Conservation (phyloP, 1,284 basidiomycete genomes). For the Ustilago loliicola region DNA sequence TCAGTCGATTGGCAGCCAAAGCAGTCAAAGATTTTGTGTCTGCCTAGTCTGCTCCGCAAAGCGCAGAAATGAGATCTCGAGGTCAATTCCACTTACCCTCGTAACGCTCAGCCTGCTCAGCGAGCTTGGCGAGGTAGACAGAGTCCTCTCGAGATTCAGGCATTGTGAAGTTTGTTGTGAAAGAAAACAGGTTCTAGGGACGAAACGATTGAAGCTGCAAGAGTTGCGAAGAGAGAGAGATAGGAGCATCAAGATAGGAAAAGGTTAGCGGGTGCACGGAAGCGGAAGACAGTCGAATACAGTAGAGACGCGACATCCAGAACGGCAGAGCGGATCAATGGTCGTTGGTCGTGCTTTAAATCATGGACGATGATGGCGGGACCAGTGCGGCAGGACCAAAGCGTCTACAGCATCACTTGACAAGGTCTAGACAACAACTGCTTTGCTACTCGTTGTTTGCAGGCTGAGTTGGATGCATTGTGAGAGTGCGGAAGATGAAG, state of each 20-base stretch:
- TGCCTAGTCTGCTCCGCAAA: neutral
- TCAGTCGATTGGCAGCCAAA: neutral
- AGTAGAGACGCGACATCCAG: slow-evolving; percentile 15
- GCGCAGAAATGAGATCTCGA: neutral
- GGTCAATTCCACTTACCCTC: slow-evolving; percentile 60
- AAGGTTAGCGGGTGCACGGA: slow-evolving; percentile 18
- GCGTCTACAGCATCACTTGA: neutral
- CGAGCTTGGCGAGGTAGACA: slow-evolving; percentile 71
- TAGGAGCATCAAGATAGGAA: neutral
- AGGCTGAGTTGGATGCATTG: neutral
- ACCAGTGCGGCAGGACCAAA: neutral
- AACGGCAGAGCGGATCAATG: neutral
- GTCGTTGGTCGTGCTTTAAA: neutral
- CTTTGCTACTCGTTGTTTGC: neutral
- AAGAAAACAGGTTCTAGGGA: slow-evolving; percentile 33
- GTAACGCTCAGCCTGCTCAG: slow-evolving; percentile 71
- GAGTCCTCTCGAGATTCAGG: slow-evolving; percentile 69
- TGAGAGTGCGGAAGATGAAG: neutral
- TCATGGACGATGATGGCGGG: neutral
- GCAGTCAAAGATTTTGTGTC: neutral
- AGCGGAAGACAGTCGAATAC: neutral
- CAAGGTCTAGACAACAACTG: neutral
- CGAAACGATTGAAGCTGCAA: slow-evolving; percentile 13
- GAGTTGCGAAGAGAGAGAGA: neutral
- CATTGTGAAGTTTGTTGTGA: slow-evolving; percentile 56